Conservation (phyloP, 495 filamentous ascomycete species). For the Tuber microsphaerosporum region DNA sequence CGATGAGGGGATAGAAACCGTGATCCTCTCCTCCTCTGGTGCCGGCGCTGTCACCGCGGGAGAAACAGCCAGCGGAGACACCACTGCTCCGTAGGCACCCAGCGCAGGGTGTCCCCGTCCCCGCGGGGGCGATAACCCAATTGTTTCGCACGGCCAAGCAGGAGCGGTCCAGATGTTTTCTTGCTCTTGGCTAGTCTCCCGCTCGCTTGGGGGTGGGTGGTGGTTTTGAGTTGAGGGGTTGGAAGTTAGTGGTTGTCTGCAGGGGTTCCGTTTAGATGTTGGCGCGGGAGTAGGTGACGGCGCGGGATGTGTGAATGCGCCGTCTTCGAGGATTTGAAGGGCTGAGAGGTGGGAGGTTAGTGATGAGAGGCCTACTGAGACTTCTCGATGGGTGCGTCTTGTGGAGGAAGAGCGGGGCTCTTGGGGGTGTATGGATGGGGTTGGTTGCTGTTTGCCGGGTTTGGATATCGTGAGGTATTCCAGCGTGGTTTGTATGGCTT, state of each 20-base stretch:
- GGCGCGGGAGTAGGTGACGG: not conserved
- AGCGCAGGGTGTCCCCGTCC: constrained; percentile 11
- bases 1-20: not conserved
- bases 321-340: not conserved
- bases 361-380: not conserved
- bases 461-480: constrained; percentile 23
- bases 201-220: not conserved
- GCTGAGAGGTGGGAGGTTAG: not conserved
- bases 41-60: not conserved
- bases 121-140: constrained; percentile 8
- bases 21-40: not conserved
- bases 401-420: not conserved
- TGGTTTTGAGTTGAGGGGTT: not conserved
- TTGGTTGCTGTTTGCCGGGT: constrained; percentile 7
- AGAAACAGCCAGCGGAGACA: not conserved
- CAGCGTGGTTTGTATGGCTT: constrained; percentile 10
- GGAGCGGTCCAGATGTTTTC: constrained; percentile 1
- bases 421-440: not conserved
- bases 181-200: not conserved
- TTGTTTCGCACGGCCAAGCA: not conserved
- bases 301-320: not conserved
- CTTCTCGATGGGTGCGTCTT: not conserved
- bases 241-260: not conserved
- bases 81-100: constrained; percentile 6
- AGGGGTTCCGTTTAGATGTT: not conserved